Evolutionary conservation across 2,329 filamentous ascomycete genomes (phyloP), one percentile per base, ranked within the genome.

Genomic region (Esteya vermicola): DNA sequence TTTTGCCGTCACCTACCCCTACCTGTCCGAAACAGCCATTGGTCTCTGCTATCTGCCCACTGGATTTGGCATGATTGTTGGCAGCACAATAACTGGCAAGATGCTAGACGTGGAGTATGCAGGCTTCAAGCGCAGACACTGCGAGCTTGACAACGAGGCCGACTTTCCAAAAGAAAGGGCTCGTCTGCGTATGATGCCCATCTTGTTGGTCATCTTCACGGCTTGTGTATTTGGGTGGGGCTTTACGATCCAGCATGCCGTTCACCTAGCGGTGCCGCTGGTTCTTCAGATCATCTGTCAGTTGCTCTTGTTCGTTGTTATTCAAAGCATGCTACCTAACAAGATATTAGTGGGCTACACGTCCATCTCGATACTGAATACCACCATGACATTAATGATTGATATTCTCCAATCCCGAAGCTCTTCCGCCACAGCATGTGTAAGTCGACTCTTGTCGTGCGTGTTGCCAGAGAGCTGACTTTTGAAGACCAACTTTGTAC

Each of bases 41-140:
- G 57, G 56, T 2, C 25, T 59, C 3, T 57, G 54, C 31, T 57
- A 56, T 30, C 44, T 57, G 5, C 46, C 52, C 4, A 56, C 50
- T 1, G 56, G 55, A 9, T 39, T 47, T 9, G 54, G 54, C 9
- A 57, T 56, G 51, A 51, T 53, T 16, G 21, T 52, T 1, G 54
- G 53, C 26, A 50, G 49, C 12, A 48, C 47, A 2, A 22, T 55
- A 14, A 53, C 53, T 0, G 55, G 56, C 8, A 51, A 54, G 30
- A 27, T 56, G 1, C 43, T 55, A 6, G 54, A 58, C 43, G 47
- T 45, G 43, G 54, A 57, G 14, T 57, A 55, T 33, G 44, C 43
- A 2, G 40, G 48, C 2, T 44, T 51, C 8, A 9, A 18, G 4
- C 28, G 30, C 8, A 6, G 30, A 6, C 7, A 32, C 22, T 18